Conservation (phyloP, 257 asterid genomes). For the Plantago major region DNA sequence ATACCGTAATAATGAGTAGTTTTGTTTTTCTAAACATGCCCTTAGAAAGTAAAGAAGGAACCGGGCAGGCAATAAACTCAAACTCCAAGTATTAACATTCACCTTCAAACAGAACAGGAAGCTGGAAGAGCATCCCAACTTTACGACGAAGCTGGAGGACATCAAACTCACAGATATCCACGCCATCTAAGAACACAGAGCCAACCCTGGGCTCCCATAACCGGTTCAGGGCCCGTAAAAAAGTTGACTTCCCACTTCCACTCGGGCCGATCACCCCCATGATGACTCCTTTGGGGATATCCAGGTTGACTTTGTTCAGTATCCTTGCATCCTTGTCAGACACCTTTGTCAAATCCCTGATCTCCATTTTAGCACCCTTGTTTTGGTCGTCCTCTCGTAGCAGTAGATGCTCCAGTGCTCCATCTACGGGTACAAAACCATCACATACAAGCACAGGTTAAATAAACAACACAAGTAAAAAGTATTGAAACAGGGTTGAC, state of each 20-base stretch:
- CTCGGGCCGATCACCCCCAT: constrained; percentile 84
- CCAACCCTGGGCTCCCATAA: constrained; percentile 68
- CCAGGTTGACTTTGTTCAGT: constrained; percentile 46
- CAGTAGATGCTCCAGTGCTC: constrained; percentile 37
- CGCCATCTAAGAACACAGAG: constrained; percentile 59
- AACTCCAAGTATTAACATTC: no score
- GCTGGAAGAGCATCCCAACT: constrained; percentile 77
- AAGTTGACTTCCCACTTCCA: constrained; percentile 78
- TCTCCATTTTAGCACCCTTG: constrained; percentile 41
- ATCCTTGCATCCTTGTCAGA: constrained; percentile 45
- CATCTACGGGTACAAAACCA: constrained; percentile 23
- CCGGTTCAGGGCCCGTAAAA: constrained; percentile 64
- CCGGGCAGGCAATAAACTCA: no score
- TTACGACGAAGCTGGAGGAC: constrained; percentile 59
- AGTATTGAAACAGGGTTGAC: not conserved
- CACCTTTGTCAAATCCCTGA: constrained; percentile 42
- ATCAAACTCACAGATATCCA: constrained; percentile 55
- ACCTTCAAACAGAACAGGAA: constrained; percentile 78
- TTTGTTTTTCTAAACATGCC: no score
- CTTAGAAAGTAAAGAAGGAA: no score
- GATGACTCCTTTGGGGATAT: constrained; percentile 59
- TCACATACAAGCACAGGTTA: not conserved
- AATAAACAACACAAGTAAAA: not conserved
- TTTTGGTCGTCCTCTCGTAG: constrained; percentile 20
- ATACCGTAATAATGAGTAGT: no score